Evolutionary conservation across 1,139 yeast species (phyloP).

Genomic region (Nematodospora anomalae): DNA sequence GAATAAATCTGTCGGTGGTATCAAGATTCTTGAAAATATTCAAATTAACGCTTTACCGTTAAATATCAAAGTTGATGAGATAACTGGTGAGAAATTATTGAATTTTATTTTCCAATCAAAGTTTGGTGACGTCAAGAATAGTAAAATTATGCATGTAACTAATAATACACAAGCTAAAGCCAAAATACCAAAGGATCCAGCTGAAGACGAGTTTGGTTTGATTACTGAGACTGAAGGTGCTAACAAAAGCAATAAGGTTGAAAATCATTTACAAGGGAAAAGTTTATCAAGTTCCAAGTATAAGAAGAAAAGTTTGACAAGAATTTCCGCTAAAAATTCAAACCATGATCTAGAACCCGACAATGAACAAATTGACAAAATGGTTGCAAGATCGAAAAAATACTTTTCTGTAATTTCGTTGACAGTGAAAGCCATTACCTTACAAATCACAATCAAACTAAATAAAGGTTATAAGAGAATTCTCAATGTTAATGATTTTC

Average conservation of each 20-base stretch:
- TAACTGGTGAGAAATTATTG: constrained; percentile 56
- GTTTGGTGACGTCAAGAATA: constrained; percentile 27
- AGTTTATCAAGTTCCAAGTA: constrained; percentile 3
- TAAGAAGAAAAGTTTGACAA: constrained; percentile 9
- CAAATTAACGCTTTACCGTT: constrained; percentile 56
- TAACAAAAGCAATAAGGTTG: constrained; percentile 14
- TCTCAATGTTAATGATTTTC: constrained; percentile 61
- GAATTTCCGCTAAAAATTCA: constrained; percentile 8
- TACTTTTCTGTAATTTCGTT: constrained; percentile 56
- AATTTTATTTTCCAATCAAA: constrained; percentile 55
- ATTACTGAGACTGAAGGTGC: constrained; percentile 17
- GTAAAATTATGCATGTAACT: constrained; percentile 26
- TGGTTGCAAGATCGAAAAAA: constrained; percentile 60
- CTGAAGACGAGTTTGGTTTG: constrained; percentile 16
- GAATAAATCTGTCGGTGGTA: constrained; percentile 69
- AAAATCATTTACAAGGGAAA: constrained; percentile 6
- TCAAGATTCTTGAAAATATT: constrained; percentile 55
- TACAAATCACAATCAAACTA: constrained; percentile 60
- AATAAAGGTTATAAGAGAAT: constrained; percentile 53
- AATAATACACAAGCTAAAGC: constrained; percentile 11
- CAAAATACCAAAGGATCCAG: constrained; percentile 12
- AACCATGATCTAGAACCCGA: constrained; percentile 12
- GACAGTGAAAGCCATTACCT: constrained; percentile 43
- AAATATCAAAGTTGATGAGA: constrained; percentile 58
- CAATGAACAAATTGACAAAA: constrained; percentile 45